Conservation (phyloP, 2,329 filamentous ascomycete genomes). For the Rutstroemia sp. region DNA sequence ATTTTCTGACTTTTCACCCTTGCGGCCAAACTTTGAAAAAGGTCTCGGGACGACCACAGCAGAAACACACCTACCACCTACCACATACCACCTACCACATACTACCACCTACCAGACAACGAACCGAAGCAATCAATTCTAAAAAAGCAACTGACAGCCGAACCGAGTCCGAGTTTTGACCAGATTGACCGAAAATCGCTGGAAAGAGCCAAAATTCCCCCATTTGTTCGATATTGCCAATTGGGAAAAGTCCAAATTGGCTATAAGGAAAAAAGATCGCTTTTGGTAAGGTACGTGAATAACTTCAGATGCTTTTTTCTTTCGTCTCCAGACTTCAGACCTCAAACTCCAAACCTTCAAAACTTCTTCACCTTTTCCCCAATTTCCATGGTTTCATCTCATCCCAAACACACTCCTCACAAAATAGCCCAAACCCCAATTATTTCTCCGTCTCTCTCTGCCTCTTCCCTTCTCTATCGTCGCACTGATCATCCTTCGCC, state of each 20-base stretch:
- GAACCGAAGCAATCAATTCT: neutral
- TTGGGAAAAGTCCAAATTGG: neutral
- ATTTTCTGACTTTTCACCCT: no score
- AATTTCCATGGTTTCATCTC: neutral
- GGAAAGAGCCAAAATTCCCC: neutral
- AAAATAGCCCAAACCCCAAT: no score
- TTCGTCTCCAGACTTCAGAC: neutral
- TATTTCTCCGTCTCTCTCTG: neutral
- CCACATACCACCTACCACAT: neutral
- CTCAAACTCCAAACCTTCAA: neutral
- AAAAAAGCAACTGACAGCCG: neutral
- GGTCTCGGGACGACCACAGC: no score
- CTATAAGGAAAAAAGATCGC: neutral
- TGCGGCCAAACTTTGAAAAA: no score
- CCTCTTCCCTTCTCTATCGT: neutral
- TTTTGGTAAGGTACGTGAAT: constrained; percentile 3
- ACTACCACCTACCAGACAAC: neutral
- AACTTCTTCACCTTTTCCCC: neutral
- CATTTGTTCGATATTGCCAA: neutral
- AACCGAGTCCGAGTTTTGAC: neutral
- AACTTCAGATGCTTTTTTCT: neutral
- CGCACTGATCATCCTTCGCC: constrained; percentile 1
- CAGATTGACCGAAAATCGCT: neutral
- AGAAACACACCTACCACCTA: neutral
- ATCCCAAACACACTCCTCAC: neutral